Evolutionary conservation across 495 filamentous ascomycete species (phyloP).

Genomic region (Terfezia claveryi): DNA sequence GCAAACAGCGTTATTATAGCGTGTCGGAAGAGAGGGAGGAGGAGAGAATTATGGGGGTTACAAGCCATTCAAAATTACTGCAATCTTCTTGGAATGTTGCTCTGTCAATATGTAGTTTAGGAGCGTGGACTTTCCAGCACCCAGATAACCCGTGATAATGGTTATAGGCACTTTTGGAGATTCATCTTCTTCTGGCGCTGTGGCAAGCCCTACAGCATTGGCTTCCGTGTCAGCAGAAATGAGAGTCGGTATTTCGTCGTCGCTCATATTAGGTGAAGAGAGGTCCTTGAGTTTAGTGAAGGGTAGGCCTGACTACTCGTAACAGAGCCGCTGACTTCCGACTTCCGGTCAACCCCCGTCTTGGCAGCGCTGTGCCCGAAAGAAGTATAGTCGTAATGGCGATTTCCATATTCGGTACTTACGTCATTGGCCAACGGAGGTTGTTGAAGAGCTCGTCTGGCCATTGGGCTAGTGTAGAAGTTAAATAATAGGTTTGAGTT

Average conservation of each 20-base stretch:
- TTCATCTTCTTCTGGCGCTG: slow-evolving; percentile 27
- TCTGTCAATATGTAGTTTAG: slow-evolving; percentile 88
- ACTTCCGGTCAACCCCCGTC: too few relatives aligned
- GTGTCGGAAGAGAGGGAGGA: background rate
- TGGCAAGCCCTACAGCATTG: slow-evolving; percentile 6
- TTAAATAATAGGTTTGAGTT: too few relatives aligned
- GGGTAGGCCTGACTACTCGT: too few relatives aligned
- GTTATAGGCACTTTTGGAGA: slow-evolving; percentile 69
- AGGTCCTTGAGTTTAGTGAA: too few relatives aligned
- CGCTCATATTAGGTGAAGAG: slow-evolving; percentile 21
- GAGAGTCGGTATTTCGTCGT: slow-evolving; percentile 53
- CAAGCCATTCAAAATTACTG: slow-evolving; percentile 83
- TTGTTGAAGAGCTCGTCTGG: too few relatives aligned
- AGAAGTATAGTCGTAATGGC: too few relatives aligned
- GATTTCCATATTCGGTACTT: too few relatives aligned
- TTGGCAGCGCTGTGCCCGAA: too few relatives aligned
- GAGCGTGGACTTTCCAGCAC: slow-evolving; percentile 85
- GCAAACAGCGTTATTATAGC: background rate
- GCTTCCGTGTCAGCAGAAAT: slow-evolving; percentile 27
- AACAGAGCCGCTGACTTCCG: too few relatives aligned
- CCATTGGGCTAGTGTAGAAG: too few relatives aligned
- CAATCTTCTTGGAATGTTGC: slow-evolving; percentile 89
- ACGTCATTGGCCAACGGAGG: too few relatives aligned
- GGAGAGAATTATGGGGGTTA: background rate
- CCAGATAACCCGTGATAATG: slow-evolving; percentile 79